Percentiles rank a stretch among this genome's conserved stretches.
phyloP scores from a whole-genome alignment of 441 rosid genomes.

The Omphalea diandra region DNA sequence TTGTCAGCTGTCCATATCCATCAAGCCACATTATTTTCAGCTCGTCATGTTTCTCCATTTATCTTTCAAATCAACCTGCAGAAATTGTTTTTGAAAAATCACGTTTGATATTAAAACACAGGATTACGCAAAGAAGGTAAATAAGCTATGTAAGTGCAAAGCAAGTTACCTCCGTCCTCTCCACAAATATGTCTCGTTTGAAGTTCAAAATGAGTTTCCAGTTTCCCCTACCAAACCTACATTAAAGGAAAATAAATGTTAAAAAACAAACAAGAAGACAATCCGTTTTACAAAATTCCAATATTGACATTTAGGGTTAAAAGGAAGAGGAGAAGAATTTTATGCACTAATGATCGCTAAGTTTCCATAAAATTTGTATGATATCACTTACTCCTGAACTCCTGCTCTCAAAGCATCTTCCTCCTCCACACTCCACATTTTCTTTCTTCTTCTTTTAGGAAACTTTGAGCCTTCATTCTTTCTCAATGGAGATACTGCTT shows the following conservation, averaged over 20 bases:
- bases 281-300: neutral
- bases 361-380: neutral
- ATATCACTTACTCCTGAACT: constrained; percentile 30
- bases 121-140: neutral
- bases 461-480: constrained; percentile 20
- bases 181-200: constrained; percentile 28
- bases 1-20: neutral
- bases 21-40: neutral
- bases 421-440: constrained; percentile 41
- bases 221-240: constrained; percentile 39
- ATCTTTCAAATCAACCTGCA: constrained; percentile 44
- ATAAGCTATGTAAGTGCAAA: neutral
- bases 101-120: neutral
- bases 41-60: constrained; percentile 43
- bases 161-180: constrained; percentile 35
- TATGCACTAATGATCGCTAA: neutral
- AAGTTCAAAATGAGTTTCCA: constrained; percentile 39
- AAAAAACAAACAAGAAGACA: neutral
- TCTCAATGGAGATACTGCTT: constrained; percentile 36
- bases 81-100: neutral
- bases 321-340: neutral
- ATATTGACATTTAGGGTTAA: neutral
- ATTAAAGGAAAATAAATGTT: neutral
- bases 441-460: constrained; percentile 29
- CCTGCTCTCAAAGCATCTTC: constrained; percentile 46